These are phyloP conservation scores for Tetradesmus obliquus DNA, from an alignment of 139 green algal species.

Conservation along the genomic window DNA sequence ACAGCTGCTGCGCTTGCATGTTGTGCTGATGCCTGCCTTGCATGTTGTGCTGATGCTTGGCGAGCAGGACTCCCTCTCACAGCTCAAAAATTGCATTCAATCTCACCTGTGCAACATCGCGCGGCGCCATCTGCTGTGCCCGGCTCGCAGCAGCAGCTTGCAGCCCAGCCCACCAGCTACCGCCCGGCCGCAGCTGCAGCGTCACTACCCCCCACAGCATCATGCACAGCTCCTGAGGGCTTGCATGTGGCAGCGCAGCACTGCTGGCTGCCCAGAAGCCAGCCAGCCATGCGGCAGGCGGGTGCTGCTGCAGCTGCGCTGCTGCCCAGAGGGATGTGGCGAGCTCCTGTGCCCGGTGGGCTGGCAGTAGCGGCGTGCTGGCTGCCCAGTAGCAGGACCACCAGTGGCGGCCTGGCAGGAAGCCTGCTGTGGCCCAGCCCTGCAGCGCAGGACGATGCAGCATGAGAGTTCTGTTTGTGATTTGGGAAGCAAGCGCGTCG, in stretches of 20 bases:
- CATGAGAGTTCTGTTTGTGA: too few species aligned
- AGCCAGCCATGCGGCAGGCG: not conserved
- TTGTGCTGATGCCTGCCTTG: not conserved
- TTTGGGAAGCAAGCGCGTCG: too few species aligned
- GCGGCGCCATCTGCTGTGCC: not conserved
- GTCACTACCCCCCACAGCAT: constrained; percentile 10
- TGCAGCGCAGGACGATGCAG: not conserved
- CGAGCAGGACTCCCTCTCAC: not conserved
- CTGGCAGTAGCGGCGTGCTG: not conserved
- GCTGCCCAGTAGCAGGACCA: not conserved
- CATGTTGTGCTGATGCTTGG: not conserved
- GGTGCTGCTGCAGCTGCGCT: constrained; percentile 37
- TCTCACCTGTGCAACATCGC: constrained; percentile 33
- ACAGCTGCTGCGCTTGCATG: too few species aligned
- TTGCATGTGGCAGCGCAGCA: not conserved
- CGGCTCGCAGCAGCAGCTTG: not conserved
- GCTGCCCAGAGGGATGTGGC: constrained; percentile 32
- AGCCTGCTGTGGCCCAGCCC: not conserved
- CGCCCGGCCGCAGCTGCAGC: not conserved
- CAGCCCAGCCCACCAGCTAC: not conserved
- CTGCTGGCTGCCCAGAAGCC: not conserved
- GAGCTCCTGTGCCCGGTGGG: not conserved
- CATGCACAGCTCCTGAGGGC: constrained; percentile 41
- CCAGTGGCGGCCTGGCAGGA: not conserved
- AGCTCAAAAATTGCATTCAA: not conserved